Evolutionary conservation across 2,329 filamentous ascomycete genomes (phyloP).

Genomic region (Botrytis fabae): DNA sequence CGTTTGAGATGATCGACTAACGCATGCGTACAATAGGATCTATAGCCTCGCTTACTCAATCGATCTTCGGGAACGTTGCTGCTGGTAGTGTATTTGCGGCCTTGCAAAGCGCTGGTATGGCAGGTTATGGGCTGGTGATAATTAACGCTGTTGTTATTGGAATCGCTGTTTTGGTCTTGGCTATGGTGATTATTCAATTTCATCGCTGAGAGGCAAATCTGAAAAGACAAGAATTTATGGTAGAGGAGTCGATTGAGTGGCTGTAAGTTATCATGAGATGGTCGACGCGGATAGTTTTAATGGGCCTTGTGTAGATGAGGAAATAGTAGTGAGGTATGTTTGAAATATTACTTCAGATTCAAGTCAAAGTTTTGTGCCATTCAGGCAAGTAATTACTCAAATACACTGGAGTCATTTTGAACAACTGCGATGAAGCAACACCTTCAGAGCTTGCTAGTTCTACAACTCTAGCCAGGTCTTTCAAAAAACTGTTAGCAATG

Average conservation of each 20-base stretch:
- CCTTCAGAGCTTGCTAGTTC: not conserved
- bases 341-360: too few species aligned
- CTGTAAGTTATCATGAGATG: not conserved
- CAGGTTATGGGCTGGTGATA: not conserved
- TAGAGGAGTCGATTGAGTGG: not conserved
- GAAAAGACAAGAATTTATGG: not conserved
- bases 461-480: not conserved
- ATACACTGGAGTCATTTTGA: too few species aligned
- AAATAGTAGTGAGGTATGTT: not conserved
- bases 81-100: not conserved
- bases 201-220: too few species aligned
- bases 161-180: not conserved
- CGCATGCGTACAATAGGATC: not conserved
- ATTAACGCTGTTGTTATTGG: not conserved
- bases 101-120: conserved; percentile 3
- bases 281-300: not conserved
- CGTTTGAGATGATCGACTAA: not conserved
- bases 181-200: not conserved
- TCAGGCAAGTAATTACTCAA: not conserved
- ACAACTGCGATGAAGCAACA: not conserved
- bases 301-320: not conserved
- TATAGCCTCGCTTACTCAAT: not conserved
- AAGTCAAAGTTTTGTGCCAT: not conserved
- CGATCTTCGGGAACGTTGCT: not conserved
- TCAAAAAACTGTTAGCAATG: too few species aligned